Conservation (phyloP, 768 basidiomycete species). For the Mrakia frigida region DNA sequence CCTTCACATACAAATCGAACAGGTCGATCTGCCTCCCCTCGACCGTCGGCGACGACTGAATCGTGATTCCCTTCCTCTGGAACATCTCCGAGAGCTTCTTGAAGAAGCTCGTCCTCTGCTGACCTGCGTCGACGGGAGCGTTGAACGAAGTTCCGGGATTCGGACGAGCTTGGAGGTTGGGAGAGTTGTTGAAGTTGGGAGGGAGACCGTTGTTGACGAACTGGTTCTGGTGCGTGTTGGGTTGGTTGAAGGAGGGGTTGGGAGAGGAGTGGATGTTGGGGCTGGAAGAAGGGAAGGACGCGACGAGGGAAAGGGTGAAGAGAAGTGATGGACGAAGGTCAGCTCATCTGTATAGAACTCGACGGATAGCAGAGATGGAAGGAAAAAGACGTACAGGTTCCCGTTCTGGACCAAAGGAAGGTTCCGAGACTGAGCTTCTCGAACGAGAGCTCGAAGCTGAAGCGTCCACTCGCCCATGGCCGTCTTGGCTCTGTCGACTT, state of each 20-base stretch:
- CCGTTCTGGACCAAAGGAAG: conserved; percentile 13
- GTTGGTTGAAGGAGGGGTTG: conserved; percentile 11
- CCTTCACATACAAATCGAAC: conserved; percentile 25
- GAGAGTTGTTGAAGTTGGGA: conserved; percentile 4
- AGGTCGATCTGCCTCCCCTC: conserved; percentile 28
- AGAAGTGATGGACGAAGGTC: too few species aligned
- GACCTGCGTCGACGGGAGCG: conserved; percentile 2
- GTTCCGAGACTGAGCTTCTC: conserved; percentile 13
- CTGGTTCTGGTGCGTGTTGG: neutral
- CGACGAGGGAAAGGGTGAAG: neutral
- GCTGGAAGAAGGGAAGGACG: neutral
- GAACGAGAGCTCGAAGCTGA: conserved; percentile 21
- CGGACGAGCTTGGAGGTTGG: neutral
- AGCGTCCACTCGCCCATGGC: conserved; percentile 21
- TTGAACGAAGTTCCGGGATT: neutral
- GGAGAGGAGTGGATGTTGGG: conserved; percentile 15
- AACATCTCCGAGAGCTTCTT: conserved; percentile 18
- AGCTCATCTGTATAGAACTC: neutral
- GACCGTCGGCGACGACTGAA: conserved; percentile 15
- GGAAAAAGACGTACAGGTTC: neutral
- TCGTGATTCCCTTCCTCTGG: conserved; percentile 16
- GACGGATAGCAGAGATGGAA: neutral
- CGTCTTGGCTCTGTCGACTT: conserved; percentile 15
- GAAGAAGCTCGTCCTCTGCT: conserved; percentile 20
- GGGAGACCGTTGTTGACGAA: conserved; percentile 1